phyloP scores from a whole-genome alignment of 2,329 filamentous ascomycete genomes.

The Trichoderma simmonsii region DNA sequence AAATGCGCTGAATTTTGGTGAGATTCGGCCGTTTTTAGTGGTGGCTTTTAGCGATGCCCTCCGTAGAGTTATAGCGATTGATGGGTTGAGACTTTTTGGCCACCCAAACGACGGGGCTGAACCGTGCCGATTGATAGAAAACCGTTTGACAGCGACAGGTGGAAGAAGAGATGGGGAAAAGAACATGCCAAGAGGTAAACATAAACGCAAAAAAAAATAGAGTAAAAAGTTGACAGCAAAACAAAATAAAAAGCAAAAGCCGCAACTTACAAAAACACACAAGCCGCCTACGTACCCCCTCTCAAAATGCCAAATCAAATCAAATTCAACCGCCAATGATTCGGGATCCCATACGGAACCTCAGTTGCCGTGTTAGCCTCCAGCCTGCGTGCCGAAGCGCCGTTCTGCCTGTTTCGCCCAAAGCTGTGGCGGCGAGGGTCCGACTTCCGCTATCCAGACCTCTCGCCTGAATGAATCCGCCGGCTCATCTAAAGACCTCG shows the following conservation, averaged over 20 bases:
- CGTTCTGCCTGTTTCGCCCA: neutral
- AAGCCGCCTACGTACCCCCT: neutral
- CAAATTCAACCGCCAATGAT: neutral
- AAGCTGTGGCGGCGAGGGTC: neutral
- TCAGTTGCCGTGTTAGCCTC: constrained; percentile 1
- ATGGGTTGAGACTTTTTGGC: neutral
- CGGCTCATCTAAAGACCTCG: neutral
- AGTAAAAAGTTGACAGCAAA: no score
- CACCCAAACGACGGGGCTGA: neutral
- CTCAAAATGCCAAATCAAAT: neutral
- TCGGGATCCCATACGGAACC: neutral
- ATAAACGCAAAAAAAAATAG: no score
- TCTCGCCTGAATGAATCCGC: neutral
- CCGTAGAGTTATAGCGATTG: neutral
- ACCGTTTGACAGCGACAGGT: no score
- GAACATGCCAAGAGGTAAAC: no score
- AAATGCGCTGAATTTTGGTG: neutral
- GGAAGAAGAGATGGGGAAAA: no score
- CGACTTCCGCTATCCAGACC: neutral
- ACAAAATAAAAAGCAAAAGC: neutral
- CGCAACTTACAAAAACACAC: neutral
- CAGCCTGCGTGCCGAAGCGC: constrained; percentile 2
- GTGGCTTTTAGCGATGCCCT: neutral
- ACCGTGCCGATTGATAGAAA: neutral
- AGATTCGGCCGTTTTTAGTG: constrained; percentile 9